phyloP scores from a whole-genome alignment of 306 rosid genomes.

The Cicer bijugum region DNA sequence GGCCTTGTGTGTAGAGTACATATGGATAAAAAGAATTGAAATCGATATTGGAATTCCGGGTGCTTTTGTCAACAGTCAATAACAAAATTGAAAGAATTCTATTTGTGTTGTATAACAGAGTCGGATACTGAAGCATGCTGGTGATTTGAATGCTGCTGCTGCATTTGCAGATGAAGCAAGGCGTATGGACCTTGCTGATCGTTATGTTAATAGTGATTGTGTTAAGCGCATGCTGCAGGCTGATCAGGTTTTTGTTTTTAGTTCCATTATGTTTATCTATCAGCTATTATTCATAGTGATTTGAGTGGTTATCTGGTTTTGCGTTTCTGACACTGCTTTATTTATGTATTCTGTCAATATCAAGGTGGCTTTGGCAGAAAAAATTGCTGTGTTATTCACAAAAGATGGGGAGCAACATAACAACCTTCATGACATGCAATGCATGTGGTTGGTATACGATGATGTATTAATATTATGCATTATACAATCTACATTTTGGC shows the following conservation, averaged over 20 bases:
- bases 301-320: conserved; percentile 34
- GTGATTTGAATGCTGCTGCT: conserved; percentile 93
- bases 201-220: conserved; percentile 90
- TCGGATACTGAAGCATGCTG: conserved; percentile 94
- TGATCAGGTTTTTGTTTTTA: conserved; percentile 71
- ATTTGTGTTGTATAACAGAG: conserved; percentile 68
- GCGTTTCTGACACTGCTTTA: conserved; percentile 35
- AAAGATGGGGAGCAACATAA: conserved; percentile 98
- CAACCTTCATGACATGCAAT: conserved; percentile 99
- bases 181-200: conserved; percentile 97
- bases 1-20: not conserved
- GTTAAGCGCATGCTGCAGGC: conserved; percentile 99
- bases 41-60: not conserved
- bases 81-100: conserved; percentile 32
- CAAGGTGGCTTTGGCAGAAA: conserved; percentile 91
- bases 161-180: conserved; percentile 96
- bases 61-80: conserved; percentile 24
- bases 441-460: conserved; percentile 87
- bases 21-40: conserved; percentile 32
- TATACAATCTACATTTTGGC: conserved; percentile 22
- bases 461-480: conserved; percentile 36
- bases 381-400: conserved; percentile 95
- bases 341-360: conserved; percentile 48
- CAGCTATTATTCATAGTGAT: not conserved
- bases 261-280: conserved; percentile 17